Conservation (phyloP, 2,329 filamentous ascomycete genomes). For the Fusarium illudens region DNA sequence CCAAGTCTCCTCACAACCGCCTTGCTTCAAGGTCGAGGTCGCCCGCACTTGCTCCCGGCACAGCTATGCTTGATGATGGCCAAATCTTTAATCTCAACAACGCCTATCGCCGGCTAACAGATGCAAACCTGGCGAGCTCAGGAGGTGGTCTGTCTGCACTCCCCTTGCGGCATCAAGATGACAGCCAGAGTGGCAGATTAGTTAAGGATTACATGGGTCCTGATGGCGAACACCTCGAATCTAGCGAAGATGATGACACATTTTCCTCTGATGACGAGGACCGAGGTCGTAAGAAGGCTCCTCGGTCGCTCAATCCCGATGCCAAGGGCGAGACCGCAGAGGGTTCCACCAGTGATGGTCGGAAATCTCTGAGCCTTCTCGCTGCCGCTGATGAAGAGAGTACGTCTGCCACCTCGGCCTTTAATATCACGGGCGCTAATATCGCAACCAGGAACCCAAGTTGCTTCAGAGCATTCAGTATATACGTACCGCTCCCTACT, state of each 20-base stretch:
- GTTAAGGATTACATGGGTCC: constrained; percentile 73
- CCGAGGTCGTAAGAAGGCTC: constrained; percentile 66
- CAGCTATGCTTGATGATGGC: constrained; percentile 66
- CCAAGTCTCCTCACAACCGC: constrained; percentile 63
- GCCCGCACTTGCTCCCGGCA: constrained; percentile 44
- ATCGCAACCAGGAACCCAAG: constrained; percentile 56
- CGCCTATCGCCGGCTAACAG: constrained; percentile 75
- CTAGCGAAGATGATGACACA: constrained; percentile 75
- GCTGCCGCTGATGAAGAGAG: constrained; percentile 82
- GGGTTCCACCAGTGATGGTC: constrained; percentile 50
- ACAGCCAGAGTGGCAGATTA: constrained; percentile 62
- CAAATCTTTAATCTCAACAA: constrained; percentile 72
- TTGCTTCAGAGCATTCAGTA: constrained; percentile 58
- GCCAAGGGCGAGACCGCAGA: constrained; percentile 49
- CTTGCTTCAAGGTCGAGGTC: constrained; percentile 53
- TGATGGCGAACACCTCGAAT: constrained; percentile 72
- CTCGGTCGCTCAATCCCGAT: constrained; percentile 55
- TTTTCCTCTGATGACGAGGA: constrained; percentile 73
- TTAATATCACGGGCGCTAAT: constrained; percentile 3
- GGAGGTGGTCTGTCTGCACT: constrained; percentile 70
- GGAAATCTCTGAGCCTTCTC: constrained; percentile 67
- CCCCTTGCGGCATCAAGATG: constrained; percentile 62
- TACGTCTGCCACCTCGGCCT: constrained; percentile 54
- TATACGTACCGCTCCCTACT: constrained; percentile 71
- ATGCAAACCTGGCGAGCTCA: constrained; percentile 72